Evolutionary conservation across 1,284 basidiomycete genomes (phyloP).

Genomic region (Ceratobasidium sp.): DNA sequence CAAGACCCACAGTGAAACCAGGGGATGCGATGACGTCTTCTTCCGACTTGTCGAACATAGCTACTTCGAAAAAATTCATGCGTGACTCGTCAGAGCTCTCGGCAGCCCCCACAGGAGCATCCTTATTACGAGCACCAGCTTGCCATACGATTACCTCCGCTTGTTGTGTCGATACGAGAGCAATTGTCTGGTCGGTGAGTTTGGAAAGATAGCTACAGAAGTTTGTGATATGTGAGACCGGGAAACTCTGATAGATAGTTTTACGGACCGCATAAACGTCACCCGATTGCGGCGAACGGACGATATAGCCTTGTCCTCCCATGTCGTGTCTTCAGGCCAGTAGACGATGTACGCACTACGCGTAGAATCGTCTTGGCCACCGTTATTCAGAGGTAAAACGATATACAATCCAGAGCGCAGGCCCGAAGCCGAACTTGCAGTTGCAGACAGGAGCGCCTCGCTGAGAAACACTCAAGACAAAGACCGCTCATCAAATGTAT

Average conservation of each 20-base stretch:
- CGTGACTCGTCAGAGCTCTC: conserved; percentile 32
- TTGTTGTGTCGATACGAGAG: conserved; percentile 46
- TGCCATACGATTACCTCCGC: conserved; percentile 45
- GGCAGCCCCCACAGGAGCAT: neutral
- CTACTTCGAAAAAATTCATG: conserved; percentile 34
- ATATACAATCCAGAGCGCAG: conserved; percentile 70
- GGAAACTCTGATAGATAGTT: too few species aligned
- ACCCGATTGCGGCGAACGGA: conserved; percentile 48
- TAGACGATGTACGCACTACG: conserved; percentile 45
- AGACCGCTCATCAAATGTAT: too few species aligned
- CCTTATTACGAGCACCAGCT: neutral
- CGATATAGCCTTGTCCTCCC: conserved; percentile 49
- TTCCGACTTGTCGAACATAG: conserved; percentile 21
- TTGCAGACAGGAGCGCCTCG: conserved; percentile 51
- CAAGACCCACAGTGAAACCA: conserved; percentile 34
- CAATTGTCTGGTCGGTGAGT: conserved; percentile 48
- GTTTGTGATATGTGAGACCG: neutral
- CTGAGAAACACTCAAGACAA: too few species aligned
- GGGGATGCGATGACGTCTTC: conserved; percentile 28
- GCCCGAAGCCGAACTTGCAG: conserved; percentile 48
- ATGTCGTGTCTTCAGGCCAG: conserved; percentile 51
- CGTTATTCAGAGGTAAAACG: neutral
- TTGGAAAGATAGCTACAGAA: conserved; percentile 48
- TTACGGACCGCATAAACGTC: conserved; percentile 51
- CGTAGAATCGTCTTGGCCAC: neutral